phyloP scores from a whole-genome alignment of 345 rosid species.

The Zanthoxylum bungeanum region DNA sequence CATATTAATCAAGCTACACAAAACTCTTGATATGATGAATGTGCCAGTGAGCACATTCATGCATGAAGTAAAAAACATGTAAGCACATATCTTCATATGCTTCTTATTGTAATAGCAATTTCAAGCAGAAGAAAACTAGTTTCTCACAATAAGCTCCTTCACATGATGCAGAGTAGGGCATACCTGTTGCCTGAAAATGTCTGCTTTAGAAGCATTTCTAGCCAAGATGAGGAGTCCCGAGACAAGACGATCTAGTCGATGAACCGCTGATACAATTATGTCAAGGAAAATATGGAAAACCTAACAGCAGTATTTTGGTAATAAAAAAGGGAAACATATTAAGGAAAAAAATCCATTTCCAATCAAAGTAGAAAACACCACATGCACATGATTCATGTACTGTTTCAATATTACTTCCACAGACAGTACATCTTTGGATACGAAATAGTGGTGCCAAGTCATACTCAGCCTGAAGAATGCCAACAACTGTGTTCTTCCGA shows the following conservation, averaged over 20 bases:
- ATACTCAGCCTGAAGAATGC: conserved; percentile 93
- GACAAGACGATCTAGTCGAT: conserved; percentile 81
- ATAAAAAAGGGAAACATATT: background rate
- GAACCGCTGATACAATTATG: conserved; percentile 52
- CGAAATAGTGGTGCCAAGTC: conserved; percentile 72
- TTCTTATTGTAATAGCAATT: background rate
- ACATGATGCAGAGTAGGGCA: background rate
- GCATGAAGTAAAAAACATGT: background rate
- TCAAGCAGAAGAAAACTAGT: background rate
- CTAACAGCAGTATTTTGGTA: conserved; percentile 5
- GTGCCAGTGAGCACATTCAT: background rate
- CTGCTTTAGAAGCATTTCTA: conserved; percentile 78
- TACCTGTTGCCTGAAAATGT: conserved; percentile 84
- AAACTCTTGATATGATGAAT: background rate
- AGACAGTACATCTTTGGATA: conserved; percentile 45
- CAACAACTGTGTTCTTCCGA: conserved; percentile 91
- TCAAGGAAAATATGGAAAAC: conserved; percentile 33
- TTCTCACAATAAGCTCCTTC: background rate
- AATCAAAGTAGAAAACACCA: background rate
- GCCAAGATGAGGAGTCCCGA: conserved; percentile 93
- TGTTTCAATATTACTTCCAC: conserved; percentile 5
- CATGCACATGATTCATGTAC: background rate
- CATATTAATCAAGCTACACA: background rate
- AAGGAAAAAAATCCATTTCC: background rate
- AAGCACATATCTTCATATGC: background rate